These are phyloP conservation scores for Spinacia oleracea DNA, from an alignment of 179 eudicot genomes.

Conservation along the genomic window DNA sequence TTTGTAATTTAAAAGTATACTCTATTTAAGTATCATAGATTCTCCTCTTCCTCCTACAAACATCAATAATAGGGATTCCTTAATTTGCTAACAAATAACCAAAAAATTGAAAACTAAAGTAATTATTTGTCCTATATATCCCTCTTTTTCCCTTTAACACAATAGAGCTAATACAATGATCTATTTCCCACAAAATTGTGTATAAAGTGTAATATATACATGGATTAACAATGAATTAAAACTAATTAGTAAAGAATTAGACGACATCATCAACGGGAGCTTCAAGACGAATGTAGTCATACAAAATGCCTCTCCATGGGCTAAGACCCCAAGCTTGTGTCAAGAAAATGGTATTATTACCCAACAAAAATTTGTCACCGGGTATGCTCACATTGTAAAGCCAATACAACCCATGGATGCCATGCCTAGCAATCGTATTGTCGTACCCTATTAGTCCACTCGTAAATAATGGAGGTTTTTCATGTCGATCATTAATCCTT, in stretches of 20 bases:
- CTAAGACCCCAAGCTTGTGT: constrained; percentile 49
- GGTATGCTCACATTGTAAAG: constrained; percentile 49
- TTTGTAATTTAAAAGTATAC: too few relatives aligned
- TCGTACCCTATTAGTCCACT: constrained; percentile 50
- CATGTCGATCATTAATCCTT: constrained; percentile 33
- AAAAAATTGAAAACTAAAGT: not conserved
- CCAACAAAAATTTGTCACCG: constrained; percentile 34
- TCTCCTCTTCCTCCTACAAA: too few relatives aligned
- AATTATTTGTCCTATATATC: too few relatives aligned
- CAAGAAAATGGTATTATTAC: constrained; percentile 57
- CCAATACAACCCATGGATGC: constrained; percentile 65
- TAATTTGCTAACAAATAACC: too few relatives aligned
- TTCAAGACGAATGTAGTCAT: constrained; percentile 71
- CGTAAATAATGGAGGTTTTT: constrained; percentile 32
- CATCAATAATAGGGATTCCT: too few relatives aligned
- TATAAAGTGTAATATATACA: not conserved
- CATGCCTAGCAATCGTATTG: constrained; percentile 66
- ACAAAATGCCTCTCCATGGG: constrained; percentile 62
- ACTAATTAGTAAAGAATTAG: not conserved
- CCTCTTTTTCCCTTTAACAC: too few relatives aligned
- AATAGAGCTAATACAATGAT: too few relatives aligned
- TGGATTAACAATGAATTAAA: not conserved
- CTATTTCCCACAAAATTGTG: not conserved
- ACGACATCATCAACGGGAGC: constrained; percentile 32
- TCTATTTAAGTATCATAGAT: too few relatives aligned